Evolutionary conservation across 768 basidiomycete genomes (phyloP).

Genomic region (Hydnum rufescens): DNA sequence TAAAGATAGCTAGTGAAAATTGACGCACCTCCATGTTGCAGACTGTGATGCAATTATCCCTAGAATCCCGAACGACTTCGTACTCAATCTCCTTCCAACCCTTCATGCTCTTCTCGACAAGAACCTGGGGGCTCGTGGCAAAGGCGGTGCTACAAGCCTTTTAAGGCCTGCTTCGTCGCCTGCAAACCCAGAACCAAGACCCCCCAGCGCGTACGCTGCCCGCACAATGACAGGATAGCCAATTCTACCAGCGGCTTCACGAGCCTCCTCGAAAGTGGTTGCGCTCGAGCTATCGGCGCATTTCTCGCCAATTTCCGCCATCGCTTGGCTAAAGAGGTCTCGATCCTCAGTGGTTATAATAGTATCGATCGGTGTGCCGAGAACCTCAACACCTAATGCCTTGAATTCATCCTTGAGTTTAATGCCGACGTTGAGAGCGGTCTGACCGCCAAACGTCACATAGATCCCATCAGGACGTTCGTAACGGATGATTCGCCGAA

Average conservation of each 20-base stretch:
- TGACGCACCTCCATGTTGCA: constrained; percentile 98
- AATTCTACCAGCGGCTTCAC: constrained; percentile 61
- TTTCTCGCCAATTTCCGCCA: constrained; percentile 90
- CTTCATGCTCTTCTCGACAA: constrained; percentile 99
- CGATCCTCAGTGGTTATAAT: constrained; percentile 96
- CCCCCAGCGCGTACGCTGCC: constrained; percentile 91
- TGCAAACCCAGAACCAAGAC: constrained; percentile 92
- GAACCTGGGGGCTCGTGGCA: constrained; percentile 90
- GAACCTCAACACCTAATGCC: constrained; percentile 71
- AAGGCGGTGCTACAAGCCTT: constrained; percentile 88
- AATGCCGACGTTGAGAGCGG: constrained; percentile 89
- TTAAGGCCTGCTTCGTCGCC: constrained; percentile 77
- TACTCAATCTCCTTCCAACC: constrained; percentile 99
- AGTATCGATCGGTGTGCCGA: constrained; percentile 93
- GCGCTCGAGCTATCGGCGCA: constrained; percentile 83
- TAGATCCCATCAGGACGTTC: constrained; percentile 99
- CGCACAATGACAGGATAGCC: constrained; percentile 94
- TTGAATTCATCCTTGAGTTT: constrained; percentile 95
- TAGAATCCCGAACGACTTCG: constrained; percentile 92
- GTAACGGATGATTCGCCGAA: constrained; percentile 94
- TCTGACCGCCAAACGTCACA: constrained; percentile 96
- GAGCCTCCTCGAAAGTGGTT: constrained; percentile 67
- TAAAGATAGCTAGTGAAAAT: not conserved
- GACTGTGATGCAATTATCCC: constrained; percentile 96
- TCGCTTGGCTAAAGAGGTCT: constrained; percentile 80